phyloP scores from a whole-genome alignment of 495 filamentous ascomycete genomes.

The Daldinia grandis region DNA sequence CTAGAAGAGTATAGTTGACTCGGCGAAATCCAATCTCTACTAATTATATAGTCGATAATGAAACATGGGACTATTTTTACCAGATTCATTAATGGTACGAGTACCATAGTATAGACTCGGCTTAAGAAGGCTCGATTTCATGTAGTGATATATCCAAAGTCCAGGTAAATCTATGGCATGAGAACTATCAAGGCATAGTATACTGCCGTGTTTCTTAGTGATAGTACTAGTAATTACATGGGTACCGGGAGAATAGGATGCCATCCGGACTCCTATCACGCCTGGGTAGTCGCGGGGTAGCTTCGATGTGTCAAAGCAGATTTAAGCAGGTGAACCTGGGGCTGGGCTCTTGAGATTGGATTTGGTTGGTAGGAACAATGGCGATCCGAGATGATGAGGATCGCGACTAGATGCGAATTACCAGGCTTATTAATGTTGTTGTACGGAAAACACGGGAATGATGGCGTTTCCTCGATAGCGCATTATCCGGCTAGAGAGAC shows the following conservation, averaged over 20 bases:
- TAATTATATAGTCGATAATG: slow-evolving; percentile 1
- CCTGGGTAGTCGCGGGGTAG: not conserved
- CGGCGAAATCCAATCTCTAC: slow-evolving; percentile 10
- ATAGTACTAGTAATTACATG: not conserved
- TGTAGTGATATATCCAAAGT: not conserved
- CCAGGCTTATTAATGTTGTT: not conserved
- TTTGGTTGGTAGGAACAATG: slow-evolving; percentile 35
- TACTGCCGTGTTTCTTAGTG: slow-evolving; percentile 7
- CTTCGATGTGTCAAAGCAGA: not conserved
- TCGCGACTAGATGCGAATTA: not conserved
- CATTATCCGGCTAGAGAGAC: not conserved
- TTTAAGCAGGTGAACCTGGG: not conserved
- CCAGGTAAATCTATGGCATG: slow-evolving; percentile 15
- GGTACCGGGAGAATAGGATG: slow-evolving; percentile 5
- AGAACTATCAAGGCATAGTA: slow-evolving; percentile 12
- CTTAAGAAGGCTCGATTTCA: not conserved
- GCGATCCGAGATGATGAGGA: slow-evolving; percentile 46
- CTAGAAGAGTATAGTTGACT: slow-evolving; percentile 4
- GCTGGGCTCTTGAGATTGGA: slow-evolving; percentile 3
- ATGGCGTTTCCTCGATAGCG: not conserved
- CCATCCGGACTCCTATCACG: slow-evolving; percentile 11
- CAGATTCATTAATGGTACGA: slow-evolving; percentile 1
- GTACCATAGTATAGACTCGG: not conserved
- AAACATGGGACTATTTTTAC: slow-evolving; percentile 16
- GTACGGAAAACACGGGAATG: not conserved